These are phyloP conservation scores for Symbiodinium natans DNA, from an alignment of 73 alveolate species.

Conservation along the genomic window DNA sequence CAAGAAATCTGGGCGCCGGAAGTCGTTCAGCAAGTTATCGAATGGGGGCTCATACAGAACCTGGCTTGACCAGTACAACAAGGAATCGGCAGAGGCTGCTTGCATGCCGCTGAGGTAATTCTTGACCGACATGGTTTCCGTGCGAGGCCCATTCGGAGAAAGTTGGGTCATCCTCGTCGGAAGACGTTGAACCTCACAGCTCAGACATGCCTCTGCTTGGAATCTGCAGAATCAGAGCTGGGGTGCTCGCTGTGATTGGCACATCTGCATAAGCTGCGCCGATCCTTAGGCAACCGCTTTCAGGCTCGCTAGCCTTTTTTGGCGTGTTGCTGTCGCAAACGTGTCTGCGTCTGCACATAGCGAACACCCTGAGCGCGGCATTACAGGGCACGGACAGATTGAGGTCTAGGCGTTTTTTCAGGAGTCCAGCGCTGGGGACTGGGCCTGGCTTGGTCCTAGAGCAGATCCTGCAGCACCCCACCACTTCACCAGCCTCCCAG, in stretches of 20 bases:
- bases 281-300: background rate
- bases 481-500: too few species aligned
- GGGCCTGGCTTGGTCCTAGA: too few species aligned
- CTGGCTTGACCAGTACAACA: constrained; percentile 65
- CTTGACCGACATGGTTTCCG: background rate
- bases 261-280: background rate
- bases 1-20: constrained; percentile 18
- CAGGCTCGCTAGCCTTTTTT: too few species aligned
- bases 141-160: background rate
- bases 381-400: too few species aligned
- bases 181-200: constrained; percentile 60
- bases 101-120: background rate
- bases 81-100: background rate
- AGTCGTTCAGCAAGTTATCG: background rate
- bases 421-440: too few species aligned
- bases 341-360: too few species aligned
- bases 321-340: too few species aligned
- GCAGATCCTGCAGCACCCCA: too few species aligned
- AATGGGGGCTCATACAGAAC: constrained; percentile 71
- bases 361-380: too few species aligned
- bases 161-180: background rate
- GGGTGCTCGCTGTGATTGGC: background rate
- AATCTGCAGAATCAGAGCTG: background rate
- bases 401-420: too few species aligned
- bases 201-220: background rate